These are phyloP conservation scores for Ascochyta pisi DNA, from an alignment of 2,329 filamentous ascomycete species.

Conservation along the genomic window DNA sequence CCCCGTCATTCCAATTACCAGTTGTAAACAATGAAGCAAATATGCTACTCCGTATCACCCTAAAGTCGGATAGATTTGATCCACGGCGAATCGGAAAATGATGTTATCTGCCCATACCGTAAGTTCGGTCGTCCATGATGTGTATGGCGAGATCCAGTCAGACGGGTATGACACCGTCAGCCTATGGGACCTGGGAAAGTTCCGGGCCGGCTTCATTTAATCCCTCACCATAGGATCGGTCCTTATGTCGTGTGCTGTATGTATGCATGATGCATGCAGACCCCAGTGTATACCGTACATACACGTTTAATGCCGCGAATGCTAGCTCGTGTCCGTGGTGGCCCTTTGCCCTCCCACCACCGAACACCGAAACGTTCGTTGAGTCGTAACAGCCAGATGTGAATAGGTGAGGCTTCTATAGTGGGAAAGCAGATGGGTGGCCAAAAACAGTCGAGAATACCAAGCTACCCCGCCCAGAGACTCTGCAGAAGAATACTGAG, in stretches of 20 bases:
- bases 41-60: not conserved
- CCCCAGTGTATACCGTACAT: too few species aligned
- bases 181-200: not conserved
- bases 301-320: too few species aligned
- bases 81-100: not conserved
- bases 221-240: not conserved
- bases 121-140: too few species aligned
- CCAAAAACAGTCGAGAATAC: not conserved
- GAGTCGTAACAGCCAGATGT: too few species aligned
- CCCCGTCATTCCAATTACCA: not conserved
- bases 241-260: not conserved
- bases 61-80: not conserved
- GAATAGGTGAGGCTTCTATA: not conserved
- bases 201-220: not conserved
- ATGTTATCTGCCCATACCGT: not conserved
- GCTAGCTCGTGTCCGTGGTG: too few species aligned
- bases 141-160: not conserved
- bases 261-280: not conserved
- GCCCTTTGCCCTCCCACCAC: constrained; percentile 1
- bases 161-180: not conserved
- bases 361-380: not conserved
- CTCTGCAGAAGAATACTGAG: not conserved
- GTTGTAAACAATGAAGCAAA: not conserved
- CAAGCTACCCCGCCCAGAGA: not conserved
- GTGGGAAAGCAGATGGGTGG: not conserved